Evolutionary conservation across 2,329 filamentous ascomycete genomes (phyloP).

Genomic region (Hirsutella thompsonii): DNA sequence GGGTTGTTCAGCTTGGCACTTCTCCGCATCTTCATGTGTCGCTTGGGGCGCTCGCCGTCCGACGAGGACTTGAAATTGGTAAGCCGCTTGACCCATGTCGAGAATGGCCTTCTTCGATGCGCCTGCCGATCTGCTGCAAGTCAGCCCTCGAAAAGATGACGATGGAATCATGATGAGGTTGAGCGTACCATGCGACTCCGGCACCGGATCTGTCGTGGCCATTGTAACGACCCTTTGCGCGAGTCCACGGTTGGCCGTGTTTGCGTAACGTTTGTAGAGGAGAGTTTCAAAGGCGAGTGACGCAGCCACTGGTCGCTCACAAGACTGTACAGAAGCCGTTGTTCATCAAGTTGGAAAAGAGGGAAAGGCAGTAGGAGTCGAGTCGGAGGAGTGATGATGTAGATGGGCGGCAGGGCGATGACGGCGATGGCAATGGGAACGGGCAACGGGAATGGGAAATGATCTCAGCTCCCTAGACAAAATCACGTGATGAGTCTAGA

Average conservation of each 20-base stretch:
- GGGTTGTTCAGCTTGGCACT: conserved; percentile 67
- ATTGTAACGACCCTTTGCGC: conserved; percentile 9
- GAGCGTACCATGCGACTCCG: conserved; percentile 28
- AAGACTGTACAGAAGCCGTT: too few relatives aligned
- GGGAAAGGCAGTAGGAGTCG: too few relatives aligned
- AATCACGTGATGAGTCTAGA: neutral
- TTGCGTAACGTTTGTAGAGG: too few relatives aligned
- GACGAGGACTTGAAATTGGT: conserved; percentile 72
- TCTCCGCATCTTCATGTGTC: conserved; percentile 38
- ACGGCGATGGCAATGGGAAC: neutral
- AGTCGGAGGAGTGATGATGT: too few relatives aligned
- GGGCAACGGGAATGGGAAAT: neutral
- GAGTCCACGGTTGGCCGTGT: too few relatives aligned
- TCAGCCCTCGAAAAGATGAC: neutral
- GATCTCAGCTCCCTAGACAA: neutral
- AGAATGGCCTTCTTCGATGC: conserved; percentile 71
- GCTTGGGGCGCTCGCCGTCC: conserved; percentile 34
- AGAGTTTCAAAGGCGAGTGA: too few relatives aligned
- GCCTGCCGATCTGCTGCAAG: conserved; percentile 44
- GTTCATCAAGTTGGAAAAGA: too few relatives aligned
- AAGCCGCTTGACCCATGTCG: conserved; percentile 88
- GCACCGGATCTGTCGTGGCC: conserved; percentile 23
- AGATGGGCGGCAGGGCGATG: too few relatives aligned
- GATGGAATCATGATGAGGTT: neutral
- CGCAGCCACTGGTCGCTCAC: too few relatives aligned